Evolutionary conservation across 1,139 yeast species (phyloP).

Genomic region (Candida labiduridarum): DNA sequence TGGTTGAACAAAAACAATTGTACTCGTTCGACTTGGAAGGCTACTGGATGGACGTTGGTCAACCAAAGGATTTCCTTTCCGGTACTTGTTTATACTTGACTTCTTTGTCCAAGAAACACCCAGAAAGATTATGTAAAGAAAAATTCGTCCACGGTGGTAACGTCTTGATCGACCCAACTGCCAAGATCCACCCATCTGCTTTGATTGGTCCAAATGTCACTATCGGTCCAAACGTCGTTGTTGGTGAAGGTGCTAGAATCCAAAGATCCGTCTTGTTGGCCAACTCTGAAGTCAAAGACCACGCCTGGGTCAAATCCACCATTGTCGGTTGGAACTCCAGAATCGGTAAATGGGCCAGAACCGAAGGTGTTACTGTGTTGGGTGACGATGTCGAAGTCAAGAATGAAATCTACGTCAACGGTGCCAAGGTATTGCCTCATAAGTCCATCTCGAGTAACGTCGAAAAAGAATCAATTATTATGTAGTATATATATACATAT

Average conservation of each 20-base stretch:
- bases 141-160: constrained; percentile 87
- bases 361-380: constrained; percentile 95
- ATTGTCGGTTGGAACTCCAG: constrained; percentile 99
- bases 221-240: constrained; percentile 93
- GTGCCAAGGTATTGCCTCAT: constrained; percentile 99
- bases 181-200: constrained; percentile 89
- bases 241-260: constrained; percentile 99
- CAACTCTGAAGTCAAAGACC: constrained; percentile 92
- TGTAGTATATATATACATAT: constrained; percentile 52
- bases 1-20: constrained; percentile 85
- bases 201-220: constrained; percentile 98
- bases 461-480: constrained; percentile 96
- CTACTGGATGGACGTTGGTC: constrained; percentile 99
- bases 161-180: constrained; percentile 93
- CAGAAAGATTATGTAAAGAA: constrained; percentile 68
- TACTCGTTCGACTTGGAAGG: constrained; percentile 98
- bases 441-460: constrained; percentile 95
- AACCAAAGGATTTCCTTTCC: constrained; percentile 98
- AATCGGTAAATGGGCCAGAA: constrained; percentile 99
- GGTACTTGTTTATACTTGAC: constrained; percentile 94
- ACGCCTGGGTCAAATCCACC: constrained; percentile 97
- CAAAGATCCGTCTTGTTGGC: constrained; percentile 92
- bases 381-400: constrained; percentile 99
- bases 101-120: constrained; percentile 79
- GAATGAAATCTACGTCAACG: constrained; percentile 98